Conservation (phyloP, 2,329 filamentous ascomycete genomes). For the Clarireedia hainanense region DNA sequence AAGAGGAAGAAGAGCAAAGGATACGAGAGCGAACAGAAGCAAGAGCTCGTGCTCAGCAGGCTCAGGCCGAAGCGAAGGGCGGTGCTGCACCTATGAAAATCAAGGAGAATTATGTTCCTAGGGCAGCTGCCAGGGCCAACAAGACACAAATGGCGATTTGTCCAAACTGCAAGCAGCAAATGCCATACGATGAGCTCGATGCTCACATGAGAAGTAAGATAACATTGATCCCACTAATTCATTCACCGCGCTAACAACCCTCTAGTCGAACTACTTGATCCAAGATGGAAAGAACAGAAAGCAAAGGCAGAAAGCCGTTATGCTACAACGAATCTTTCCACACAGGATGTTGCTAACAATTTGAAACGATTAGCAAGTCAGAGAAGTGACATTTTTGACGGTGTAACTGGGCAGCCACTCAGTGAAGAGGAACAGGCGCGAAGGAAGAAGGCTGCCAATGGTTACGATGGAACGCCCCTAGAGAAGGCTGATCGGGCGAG, state of each 20-base stretch:
- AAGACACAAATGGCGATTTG: constrained; percentile 65
- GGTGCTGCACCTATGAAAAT: constrained; percentile 74
- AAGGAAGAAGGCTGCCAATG: constrained; percentile 64
- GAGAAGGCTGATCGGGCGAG: constrained; percentile 49
- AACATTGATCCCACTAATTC: neutral
- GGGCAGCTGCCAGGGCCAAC: constrained; percentile 65
- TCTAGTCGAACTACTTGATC: constrained; percentile 77
- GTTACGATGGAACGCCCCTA: constrained; percentile 55
- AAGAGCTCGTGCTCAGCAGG: constrained; percentile 60
- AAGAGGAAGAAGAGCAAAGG: constrained; percentile 55
- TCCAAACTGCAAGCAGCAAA: constrained; percentile 87
- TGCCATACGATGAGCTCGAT: constrained; percentile 79
- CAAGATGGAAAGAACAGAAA: constrained; percentile 91
- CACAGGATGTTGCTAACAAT: constrained; percentile 83
- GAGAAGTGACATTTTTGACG: constrained; percentile 79
- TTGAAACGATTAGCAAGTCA: constrained; percentile 91
- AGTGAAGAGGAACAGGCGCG: constrained; percentile 66
- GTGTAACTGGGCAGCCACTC: constrained; percentile 57
- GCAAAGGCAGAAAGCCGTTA: constrained; percentile 80
- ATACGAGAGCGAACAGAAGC: constrained; percentile 57
- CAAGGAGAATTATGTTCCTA: constrained; percentile 84
- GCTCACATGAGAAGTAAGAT: constrained; percentile 79
- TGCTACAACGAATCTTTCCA: constrained; percentile 78
- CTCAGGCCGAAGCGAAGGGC: constrained; percentile 68
- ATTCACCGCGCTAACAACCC: constrained; percentile 12